Conservation (phyloP, 768 basidiomycete genomes). For the Hypholoma fasciculare region DNA sequence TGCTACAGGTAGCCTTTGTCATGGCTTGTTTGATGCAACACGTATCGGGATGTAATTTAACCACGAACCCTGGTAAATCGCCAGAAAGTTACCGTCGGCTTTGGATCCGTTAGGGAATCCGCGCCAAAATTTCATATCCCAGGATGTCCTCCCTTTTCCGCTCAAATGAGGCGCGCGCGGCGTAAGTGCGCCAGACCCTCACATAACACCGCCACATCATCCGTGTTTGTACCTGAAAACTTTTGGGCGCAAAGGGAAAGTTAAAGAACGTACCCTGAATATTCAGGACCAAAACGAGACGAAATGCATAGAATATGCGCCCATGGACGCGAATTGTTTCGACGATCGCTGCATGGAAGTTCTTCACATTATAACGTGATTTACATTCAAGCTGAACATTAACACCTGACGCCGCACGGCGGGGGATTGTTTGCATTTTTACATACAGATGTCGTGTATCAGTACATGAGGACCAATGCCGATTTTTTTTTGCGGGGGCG, state of each 20-base stretch:
- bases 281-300: not conserved
- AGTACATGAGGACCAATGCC: too few relatives aligned
- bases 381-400: not conserved
- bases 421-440: not conserved
- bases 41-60: not conserved
- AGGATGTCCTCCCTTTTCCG: not conserved
- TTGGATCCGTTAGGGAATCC: not conserved
- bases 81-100: conserved; percentile 18
- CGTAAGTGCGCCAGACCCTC: conserved; percentile 14
- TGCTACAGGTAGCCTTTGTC: not conserved
- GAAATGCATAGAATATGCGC: not conserved
- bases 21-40: too few relatives aligned
- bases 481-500: not conserved
- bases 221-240: conserved; percentile 13
- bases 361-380: not conserved
- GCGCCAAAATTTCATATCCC: not conserved
- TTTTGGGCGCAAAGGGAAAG: not conserved
- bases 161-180: not conserved
- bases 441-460: not conserved
- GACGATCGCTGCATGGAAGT: not conserved
- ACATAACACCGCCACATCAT: conserved; percentile 18
- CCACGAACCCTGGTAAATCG: not conserved
- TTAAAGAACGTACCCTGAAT: not conserved
- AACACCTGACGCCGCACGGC: not conserved
- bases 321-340: not conserved